Percentiles rank a stretch among this genome's conserved stretches.
Conservation (phyloP, 2,329 filamentous ascomycete genomes). For the Thelonectria blattea region DNA sequence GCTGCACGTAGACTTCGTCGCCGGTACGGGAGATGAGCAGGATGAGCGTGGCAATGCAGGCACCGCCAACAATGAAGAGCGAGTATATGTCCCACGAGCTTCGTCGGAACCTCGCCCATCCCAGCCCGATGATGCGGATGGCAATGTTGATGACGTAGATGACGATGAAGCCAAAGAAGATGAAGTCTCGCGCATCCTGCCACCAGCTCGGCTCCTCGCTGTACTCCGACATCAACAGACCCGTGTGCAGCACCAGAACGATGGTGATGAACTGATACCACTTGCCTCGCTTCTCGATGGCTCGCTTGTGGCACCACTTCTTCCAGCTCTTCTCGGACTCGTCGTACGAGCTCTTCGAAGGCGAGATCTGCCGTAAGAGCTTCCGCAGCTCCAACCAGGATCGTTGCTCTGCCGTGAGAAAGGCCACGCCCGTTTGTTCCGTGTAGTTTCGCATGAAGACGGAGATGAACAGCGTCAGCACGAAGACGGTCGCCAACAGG, state of each 20-base stretch:
- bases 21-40: slow-evolving; percentile 69
- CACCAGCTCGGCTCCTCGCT: slow-evolving; percentile 76
- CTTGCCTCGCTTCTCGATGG: slow-evolving; percentile 89
- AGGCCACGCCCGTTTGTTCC: slow-evolving; percentile 96
- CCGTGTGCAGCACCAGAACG: slow-evolving; percentile 80
- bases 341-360: slow-evolving; percentile 87
- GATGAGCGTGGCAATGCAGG: slow-evolving; percentile 79
- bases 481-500: slow-evolving; percentile 92
- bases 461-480: slow-evolving; percentile 95
- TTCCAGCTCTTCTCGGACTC: slow-evolving; percentile 80
- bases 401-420: slow-evolving; percentile 91
- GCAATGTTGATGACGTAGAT: slow-evolving; percentile 83
- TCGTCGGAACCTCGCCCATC: slow-evolving; percentile 88
- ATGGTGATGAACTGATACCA: slow-evolving; percentile 87
- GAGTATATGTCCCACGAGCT: slow-evolving; percentile 98
- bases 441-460: slow-evolving; percentile 99
- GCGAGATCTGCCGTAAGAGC: slow-evolving; percentile 87
- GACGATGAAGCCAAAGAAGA: slow-evolving; percentile 83
- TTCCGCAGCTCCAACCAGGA: slow-evolving; percentile 97
- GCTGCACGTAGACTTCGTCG: slow-evolving; percentile 71
- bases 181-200: slow-evolving; percentile 71
- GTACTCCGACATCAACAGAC: slow-evolving; percentile 85
- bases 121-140: slow-evolving; percentile 85
- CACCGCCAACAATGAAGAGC: slow-evolving; percentile 77
- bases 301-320: slow-evolving; percentile 92